Conservation (phyloP, 202 grass and related monocot genomes). For the Saccharum hybrid region DNA sequence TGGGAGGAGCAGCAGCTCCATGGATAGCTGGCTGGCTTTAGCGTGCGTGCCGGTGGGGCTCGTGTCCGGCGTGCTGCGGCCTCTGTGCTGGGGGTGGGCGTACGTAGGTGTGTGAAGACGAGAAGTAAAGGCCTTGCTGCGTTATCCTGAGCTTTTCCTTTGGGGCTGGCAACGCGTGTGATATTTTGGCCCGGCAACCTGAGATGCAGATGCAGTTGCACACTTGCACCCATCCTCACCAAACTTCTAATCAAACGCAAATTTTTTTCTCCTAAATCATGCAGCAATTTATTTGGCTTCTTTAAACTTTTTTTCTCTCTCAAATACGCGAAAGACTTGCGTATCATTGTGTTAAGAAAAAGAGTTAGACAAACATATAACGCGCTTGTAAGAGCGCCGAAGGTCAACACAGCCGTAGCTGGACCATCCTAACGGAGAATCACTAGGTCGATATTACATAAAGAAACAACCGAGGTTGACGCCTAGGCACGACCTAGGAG, state of each 20-base stretch:
- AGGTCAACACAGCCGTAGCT: no score
- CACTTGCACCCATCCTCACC: neutral
- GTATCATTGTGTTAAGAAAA: no score
- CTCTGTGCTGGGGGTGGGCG: neutral
- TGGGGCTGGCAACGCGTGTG: slow-evolving; percentile 3
- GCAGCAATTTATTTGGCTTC: no score
- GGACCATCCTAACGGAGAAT: no score
- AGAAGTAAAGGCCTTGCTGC: slow-evolving; percentile 3
- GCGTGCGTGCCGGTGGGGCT: neutral
- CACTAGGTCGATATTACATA: no score
- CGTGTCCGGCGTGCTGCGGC: neutral
- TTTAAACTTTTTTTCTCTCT: no score
- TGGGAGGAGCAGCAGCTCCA: slow-evolving; percentile 48
- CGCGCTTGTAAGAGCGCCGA: no score
- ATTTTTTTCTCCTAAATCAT: neutral
- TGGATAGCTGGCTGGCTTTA: neutral
- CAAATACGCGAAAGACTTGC: no score
- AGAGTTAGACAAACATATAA: no score
- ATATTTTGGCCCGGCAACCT: slow-evolving; percentile 30
- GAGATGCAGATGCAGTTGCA: neutral
- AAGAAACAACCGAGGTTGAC: no score
- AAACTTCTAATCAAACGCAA: neutral
- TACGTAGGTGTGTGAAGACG: slow-evolving; percentile 1
- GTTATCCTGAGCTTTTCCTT: slow-evolving; percentile 43
- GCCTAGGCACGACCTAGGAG: no score